A percentile compares a stretch with the other conserved stretches of the same genome.
phyloP scores from a whole-genome alignment of 2,329 filamentous ascomycete genomes.

The Ploettnerulaceae sp. region DNA sequence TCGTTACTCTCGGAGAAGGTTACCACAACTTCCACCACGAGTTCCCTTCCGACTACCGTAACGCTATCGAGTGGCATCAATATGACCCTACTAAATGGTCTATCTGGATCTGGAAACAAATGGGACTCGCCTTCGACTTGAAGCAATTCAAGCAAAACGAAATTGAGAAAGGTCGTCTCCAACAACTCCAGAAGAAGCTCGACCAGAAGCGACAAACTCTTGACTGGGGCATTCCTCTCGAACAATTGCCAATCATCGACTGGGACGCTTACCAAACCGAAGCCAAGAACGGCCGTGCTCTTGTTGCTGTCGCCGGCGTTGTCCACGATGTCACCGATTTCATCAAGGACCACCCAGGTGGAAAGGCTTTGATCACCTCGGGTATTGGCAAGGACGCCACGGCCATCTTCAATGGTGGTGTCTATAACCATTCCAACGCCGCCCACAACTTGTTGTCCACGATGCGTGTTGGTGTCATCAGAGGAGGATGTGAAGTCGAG shows the following conservation, averaged over 20 bases:
- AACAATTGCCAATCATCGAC: constrained; percentile 78
- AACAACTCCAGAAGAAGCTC: constrained; percentile 89
- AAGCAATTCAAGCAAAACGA: constrained; percentile 91
- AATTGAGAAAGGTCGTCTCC: constrained; percentile 85
- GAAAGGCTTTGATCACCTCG: constrained; percentile 77
- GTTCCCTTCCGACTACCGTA: constrained; percentile 89
- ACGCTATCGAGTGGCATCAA: constrained; percentile 86
- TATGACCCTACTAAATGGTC: constrained; percentile 90
- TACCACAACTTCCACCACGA: constrained; percentile 98
- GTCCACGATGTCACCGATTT: constrained; percentile 82
- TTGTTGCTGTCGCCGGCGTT: constrained; percentile 75
- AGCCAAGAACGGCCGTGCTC: constrained; percentile 70
- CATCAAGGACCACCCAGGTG: constrained; percentile 86
- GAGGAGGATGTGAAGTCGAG: constrained; percentile 83
- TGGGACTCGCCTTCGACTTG: constrained; percentile 78
- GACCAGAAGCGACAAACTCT: constrained; percentile 78
- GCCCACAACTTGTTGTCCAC: constrained; percentile 85
- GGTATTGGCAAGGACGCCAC: constrained; percentile 85
- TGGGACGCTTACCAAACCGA: constrained; percentile 83
- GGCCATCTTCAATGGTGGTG: constrained; percentile 86
- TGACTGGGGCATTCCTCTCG: constrained; percentile 81
- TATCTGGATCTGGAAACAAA: constrained; percentile 79
- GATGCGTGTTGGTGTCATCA: constrained; percentile 82
- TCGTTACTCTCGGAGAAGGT: constrained; percentile 80
- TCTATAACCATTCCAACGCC: constrained; percentile 85